Base-by-base conservation (phyloP, 176 grass and related monocot genomes). In the Secale cereale region DNA sequence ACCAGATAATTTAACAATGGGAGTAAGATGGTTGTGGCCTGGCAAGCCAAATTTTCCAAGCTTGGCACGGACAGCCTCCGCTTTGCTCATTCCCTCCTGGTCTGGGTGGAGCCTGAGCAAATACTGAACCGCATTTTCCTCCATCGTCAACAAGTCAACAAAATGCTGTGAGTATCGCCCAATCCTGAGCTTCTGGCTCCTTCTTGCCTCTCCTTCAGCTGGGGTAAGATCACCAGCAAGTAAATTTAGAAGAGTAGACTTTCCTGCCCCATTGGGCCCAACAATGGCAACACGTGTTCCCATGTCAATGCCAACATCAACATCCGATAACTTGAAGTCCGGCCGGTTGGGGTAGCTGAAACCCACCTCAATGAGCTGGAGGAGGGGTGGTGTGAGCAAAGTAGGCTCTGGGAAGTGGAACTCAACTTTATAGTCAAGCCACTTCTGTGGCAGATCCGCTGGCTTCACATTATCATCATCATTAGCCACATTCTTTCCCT, bases 121-220 rank as follows among this genome's bases (percentile, higher is more conserved):
- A 56, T 94, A 94, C 74, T 90, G 86, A 37, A 94, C 92, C 19
- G 92, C 66, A 46, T 85, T 94, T 56, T 94, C 92, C 22, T 94
- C 88, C 92, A 94, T 94, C 10, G 73, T 91, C 86, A 91, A 70
- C 22, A 91, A 57, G 80, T 94, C 92, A 26, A 94, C 86, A 71
- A 94, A 94, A 68, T 89, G 92, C 78, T 94, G 92, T 6, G 92
- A 94, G 48, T 94, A 94, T 16, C 92, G 45, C 54, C 89, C 92
- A 67, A 88, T 94, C 54, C 86, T 64, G 29, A 94, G 85, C 39
- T 94, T 94, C 83, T 91, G 89, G 64, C 89, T 91, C 70, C 86
- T 59, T 29, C 80, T 86, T 29, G 91, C 80, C 83, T 94, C 89
- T 70, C 92, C 92, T 70, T 94, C 86, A 0, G 86, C 68, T 30